phyloP scores from a whole-genome alignment of 495 filamentous ascomycete species.

The Glutinoglossum americanum region DNA sequence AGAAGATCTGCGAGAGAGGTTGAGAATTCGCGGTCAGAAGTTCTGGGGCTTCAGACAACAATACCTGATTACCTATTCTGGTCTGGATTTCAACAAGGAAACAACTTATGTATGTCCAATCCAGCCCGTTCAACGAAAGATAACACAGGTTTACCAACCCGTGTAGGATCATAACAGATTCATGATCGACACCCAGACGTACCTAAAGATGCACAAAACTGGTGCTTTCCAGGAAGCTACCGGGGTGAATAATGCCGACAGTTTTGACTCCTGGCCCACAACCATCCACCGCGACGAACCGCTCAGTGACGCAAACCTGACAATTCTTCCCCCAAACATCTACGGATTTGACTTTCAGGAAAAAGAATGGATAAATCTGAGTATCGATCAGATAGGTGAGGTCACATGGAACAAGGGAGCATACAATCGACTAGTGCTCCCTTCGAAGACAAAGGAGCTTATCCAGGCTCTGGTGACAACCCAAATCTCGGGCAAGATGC shows the following conservation, averaged over 20 bases:
- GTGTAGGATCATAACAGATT: neutral
- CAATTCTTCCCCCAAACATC: neutral
- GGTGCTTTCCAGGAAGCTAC: neutral
- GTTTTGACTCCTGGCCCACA: neutral
- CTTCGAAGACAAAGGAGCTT: conserved; percentile 8
- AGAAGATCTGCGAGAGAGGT: too few species aligned
- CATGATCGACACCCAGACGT: neutral
- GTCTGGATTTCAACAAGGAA: too few species aligned
- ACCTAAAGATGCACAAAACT: neutral
- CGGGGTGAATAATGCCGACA: neutral
- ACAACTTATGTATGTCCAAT: neutral
- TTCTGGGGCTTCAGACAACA: too few species aligned
- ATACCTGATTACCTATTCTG: neutral
- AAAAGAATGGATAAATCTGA: conserved; percentile 9
- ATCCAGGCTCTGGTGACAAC: conserved; percentile 7
- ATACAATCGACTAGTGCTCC: conserved; percentile 5
- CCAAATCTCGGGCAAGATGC: neutral
- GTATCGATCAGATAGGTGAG: conserved; percentile 5
- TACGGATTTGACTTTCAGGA: conserved; percentile 5
- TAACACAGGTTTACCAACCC: too few species aligned
- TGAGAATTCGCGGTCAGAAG: too few species aligned
- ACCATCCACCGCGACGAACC: neutral
- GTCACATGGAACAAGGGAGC: conserved; percentile 9
- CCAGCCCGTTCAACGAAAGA: neutral
- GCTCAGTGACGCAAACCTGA: neutral